Evolutionary conservation across 257 asterid species (phyloP).

Genomic region (Solanum piurae): DNA sequence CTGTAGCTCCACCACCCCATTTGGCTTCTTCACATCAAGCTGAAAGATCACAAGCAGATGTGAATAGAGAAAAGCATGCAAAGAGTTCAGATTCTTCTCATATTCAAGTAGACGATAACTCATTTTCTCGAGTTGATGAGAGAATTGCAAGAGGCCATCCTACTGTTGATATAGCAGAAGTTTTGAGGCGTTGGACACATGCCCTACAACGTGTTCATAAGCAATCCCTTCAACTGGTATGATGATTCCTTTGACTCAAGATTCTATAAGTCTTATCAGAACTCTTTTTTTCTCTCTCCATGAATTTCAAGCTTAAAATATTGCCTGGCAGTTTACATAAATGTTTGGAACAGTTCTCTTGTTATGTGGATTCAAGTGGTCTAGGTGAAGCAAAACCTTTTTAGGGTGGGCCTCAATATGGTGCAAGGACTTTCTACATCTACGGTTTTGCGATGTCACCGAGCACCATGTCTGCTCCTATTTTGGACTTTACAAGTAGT

Average conservation of each 20-base stretch:
- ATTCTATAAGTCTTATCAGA: neutral
- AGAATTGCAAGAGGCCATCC: slow-evolving; percentile 75
- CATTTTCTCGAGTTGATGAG: slow-evolving; percentile 48
- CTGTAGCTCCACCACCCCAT: slow-evolving; percentile 44
- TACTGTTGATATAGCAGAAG: slow-evolving; percentile 93
- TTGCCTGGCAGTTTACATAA: neutral
- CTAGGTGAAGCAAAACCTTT: neutral
- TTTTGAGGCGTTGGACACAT: slow-evolving; percentile 96
- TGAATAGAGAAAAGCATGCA: slow-evolving; percentile 24
- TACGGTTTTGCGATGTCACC: neutral
- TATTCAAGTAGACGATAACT: slow-evolving; percentile 45
- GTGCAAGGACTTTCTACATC: neutral
- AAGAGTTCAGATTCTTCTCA: slow-evolving; percentile 21
- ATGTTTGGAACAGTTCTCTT: neutral
- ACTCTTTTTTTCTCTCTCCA: neutral
- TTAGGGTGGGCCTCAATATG: neutral
- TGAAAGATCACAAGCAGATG: slow-evolving; percentile 34
- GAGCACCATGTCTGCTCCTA: neutral
- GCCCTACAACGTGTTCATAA: slow-evolving; percentile 97
- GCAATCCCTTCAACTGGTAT: slow-evolving; percentile 85
- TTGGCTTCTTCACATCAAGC: slow-evolving; percentile 36
- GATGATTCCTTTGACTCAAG: slow-evolving; percentile 7
- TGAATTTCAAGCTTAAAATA: neutral
- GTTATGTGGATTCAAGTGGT: neutral
- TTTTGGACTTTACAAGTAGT: neutral